Base-by-base conservation (phyloP, 1,284 basidiomycete genomes). In the Ceratobasidium sp. region DNA sequence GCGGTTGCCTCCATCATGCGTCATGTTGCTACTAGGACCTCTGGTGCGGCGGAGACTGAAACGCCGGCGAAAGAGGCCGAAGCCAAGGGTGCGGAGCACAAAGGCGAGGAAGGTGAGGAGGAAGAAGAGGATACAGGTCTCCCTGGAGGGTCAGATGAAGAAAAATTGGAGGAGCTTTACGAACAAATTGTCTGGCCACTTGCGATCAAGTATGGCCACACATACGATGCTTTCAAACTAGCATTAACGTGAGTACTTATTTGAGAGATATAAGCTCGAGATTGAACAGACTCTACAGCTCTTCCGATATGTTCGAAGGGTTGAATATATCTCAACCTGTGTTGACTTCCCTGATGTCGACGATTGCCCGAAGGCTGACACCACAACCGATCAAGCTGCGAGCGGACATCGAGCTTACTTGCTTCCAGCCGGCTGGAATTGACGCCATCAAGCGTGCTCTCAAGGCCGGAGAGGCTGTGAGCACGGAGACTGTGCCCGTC, bases 351-450 rank as follows among this genome's bases (percentile, higher is more conserved):
- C 90, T 99, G 40, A 91, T 91, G 82, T 87, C 91, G 80, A 98
- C 96, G 68, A 98, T 99, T 84, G 97, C 97, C 10, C 93, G 97
- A 72, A 92, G 98, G 60, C 89, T 99, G 78, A 99, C 97, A 1
- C 98, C 97, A 15, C 98, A 99, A 86, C 97, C 98, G 13, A 97
- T 99, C 89, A 99, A 99, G 88, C 92, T 99, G 76, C 96, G 97
- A 84, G 96, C 98, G 26, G 98, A 99, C 87, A 94, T 99, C 81
- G 97, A 99, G 86, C 89, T 99, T 75, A 98, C 97, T 56, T 99
- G 97, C 86, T 99, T 98, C 86, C 94, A 94, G 5, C 97, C 97
- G 79, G 92, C 95, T 49, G 98, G 98, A n/a, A 99, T 99, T 84
- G 96, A 98, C 83, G 97, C 97, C 2, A 98, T 99, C 86, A 97